phyloP scores from a whole-genome alignment of 1,284 basidiomycete genomes.

The Mycena citricolor region DNA sequence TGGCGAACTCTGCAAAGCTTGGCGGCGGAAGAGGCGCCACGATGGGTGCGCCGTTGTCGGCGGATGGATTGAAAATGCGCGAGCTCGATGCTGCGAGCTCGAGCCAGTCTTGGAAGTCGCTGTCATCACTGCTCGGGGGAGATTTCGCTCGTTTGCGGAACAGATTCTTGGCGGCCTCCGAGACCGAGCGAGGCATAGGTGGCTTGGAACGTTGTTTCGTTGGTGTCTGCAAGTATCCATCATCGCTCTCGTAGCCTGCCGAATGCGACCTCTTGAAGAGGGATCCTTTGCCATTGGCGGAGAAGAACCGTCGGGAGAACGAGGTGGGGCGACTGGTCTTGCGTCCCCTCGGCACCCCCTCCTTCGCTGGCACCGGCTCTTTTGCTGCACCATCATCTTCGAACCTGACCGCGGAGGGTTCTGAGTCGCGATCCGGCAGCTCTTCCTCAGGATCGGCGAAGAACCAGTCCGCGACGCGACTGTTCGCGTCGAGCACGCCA shows the following conservation, averaged over 20 bases:
- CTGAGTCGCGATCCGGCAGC: constrained; percentile 10
- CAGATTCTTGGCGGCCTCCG: constrained; percentile 11
- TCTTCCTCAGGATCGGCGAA: constrained; percentile 25
- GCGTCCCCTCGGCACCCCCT: no score
- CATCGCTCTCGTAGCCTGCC: no score
- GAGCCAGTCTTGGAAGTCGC: constrained; percentile 18
- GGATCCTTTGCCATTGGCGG: no score
- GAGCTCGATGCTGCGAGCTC: constrained; percentile 9
- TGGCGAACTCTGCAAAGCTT: constrained; percentile 4
- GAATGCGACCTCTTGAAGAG: no score
- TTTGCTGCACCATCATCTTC: no score
- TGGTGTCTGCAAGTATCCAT: no score
- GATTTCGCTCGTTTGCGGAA: constrained; percentile 12
- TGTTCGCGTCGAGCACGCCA: constrained; percentile 33
- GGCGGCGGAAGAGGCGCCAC: constrained; percentile 3
- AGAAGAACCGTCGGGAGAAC: no score
- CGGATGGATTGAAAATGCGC: constrained; percentile 19
- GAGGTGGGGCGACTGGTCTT: no score
- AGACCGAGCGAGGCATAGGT: no score
- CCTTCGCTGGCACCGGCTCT: no score
- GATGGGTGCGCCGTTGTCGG: constrained; percentile 9
- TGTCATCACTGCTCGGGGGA: neutral
- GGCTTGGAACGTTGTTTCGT: no score
- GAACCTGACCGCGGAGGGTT: no score
- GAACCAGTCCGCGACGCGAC: constrained; percentile 32